Base-by-base conservation (phyloP, 441 rosid genomes). In the Populus trichocarpa region DNA sequence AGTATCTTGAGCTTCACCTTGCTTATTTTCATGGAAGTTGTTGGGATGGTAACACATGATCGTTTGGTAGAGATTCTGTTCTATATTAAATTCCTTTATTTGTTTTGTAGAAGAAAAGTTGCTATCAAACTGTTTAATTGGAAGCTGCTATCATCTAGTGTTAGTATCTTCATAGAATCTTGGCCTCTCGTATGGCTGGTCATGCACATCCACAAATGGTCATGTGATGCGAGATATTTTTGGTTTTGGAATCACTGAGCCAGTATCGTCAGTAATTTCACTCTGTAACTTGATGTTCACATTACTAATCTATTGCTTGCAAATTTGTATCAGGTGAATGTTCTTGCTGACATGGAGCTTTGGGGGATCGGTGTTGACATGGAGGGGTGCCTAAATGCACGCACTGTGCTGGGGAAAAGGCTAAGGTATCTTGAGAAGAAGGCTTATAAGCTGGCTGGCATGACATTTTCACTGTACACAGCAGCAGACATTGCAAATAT, bases 301-400 rank as follows among this genome's bases (percentile, higher is more conserved):
- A 61, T 74, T n/a, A 20, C 38, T 50, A 13, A 18, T 75, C 72
- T 82, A 76, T 78, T 78, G 73, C 77, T 77, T 74, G 61, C 64
- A 35, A 80, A 80, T 83, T 50, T 77, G 75, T 86, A 73, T 28
- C 82, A 97, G 99, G 98, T 97, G 69, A 88, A 85, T 84, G 91
- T 94, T 83, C 93, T 97, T 63, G 98, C 99, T 33, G 98, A 94
- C 78, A 94, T 97, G 99, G 99, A 97, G 85, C 88, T 89, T 59
- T 90, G 97, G 92, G 99, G 99, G 69, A 90, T 94, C 69, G 98
- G 99, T 78, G 92, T 97, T 80, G 93, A 94, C 87, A 87, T 93
- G 90, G 98, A 93, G 84, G 94, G 92, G 75, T 94, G 99, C 87
- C 92, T 91, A 74, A 81, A 72, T 81, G 98, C 98, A 79, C 92